Conservation (phyloP, 495 filamentous ascomycete genomes). For the Penicillium argentinense region DNA sequence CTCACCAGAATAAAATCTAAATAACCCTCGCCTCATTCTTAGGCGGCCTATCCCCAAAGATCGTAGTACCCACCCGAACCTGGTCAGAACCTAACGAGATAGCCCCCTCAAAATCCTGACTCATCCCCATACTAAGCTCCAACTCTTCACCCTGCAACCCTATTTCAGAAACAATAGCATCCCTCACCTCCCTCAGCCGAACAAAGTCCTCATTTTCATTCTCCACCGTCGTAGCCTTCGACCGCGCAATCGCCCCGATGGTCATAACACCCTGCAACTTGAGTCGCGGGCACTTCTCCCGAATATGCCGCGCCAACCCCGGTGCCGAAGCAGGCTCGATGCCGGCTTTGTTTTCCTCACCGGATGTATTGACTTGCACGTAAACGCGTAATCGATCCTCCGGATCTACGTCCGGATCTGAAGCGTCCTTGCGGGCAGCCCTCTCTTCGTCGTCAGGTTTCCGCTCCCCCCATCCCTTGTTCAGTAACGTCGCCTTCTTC, state of each 20-base stretch:
- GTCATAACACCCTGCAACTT: slow-evolving; percentile 88
- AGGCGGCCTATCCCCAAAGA: slow-evolving; percentile 79
- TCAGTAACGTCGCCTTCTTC: slow-evolving; percentile 81
- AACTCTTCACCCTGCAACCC: slow-evolving; percentile 41
- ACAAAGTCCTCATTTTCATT: slow-evolving; percentile 91
- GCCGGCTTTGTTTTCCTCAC: slow-evolving; percentile 82
- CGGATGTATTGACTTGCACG: slow-evolving; percentile 93
- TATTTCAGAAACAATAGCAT: slow-evolving; percentile 55
- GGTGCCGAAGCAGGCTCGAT: slow-evolving; percentile 60
- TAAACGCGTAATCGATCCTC: slow-evolving; percentile 69
- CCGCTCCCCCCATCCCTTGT: slow-evolving; percentile 69
- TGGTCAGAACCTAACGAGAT: slow-evolving; percentile 81
- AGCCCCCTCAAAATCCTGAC: slow-evolving; percentile 89
- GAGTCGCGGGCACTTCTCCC: slow-evolving; percentile 68
- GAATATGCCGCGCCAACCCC: slow-evolving; percentile 63
- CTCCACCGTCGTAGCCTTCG: slow-evolving; percentile 64
- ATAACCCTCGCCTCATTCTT: slow-evolving; percentile 64
- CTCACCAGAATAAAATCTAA: too few species aligned
- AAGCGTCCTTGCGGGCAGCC: neutral
- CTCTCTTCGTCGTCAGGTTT: slow-evolving; percentile 13
- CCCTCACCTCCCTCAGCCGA: slow-evolving; percentile 64
- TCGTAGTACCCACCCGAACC: slow-evolving; percentile 92
- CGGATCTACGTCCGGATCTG: too few species aligned
- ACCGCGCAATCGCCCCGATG: slow-evolving; percentile 89
- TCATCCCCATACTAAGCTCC: slow-evolving; percentile 84